Evolutionary conservation across 768 basidiomycete genomes (phyloP).

Genomic region (Tulasnella sp.): DNA sequence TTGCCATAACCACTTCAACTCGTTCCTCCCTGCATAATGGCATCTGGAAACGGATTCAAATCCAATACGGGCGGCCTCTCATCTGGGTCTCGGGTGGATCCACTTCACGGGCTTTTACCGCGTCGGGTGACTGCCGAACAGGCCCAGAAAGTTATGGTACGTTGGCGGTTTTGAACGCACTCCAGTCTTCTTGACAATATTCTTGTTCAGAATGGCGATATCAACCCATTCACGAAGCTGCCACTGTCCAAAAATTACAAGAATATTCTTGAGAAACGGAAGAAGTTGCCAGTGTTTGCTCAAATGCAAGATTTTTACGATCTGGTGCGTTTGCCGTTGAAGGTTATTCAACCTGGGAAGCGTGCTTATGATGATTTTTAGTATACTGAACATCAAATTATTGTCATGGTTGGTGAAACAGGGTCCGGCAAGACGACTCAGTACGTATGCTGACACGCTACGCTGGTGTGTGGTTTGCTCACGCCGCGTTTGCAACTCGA

Average conservation of each 20-base stretch:
- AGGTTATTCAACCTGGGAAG: too few species aligned
- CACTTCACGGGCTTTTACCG: slow-evolving; percentile 62
- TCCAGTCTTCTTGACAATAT: too few species aligned
- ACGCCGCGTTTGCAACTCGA: slow-evolving; percentile 22
- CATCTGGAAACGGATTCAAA: too few species aligned
- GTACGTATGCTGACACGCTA: slow-evolving; percentile 33
- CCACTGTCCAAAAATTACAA: slow-evolving; percentile 69
- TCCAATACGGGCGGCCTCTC: too few species aligned
- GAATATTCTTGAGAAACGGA: slow-evolving; percentile 74
- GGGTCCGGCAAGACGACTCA: slow-evolving; percentile 95
- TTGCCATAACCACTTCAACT: too few species aligned
- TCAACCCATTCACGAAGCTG: slow-evolving; percentile 79
- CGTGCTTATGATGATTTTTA: slow-evolving; percentile 28
- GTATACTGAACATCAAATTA: slow-evolving; percentile 72
- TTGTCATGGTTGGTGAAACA: slow-evolving; percentile 87
- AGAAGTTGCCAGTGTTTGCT: slow-evolving; percentile 78
- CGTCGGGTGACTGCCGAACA: slow-evolving; percentile 53
- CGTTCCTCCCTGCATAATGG: too few species aligned
- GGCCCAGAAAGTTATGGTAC: slow-evolving; percentile 58
- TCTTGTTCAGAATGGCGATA: too few species aligned
- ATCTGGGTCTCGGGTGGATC: too few species aligned
- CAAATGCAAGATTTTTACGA: slow-evolving; percentile 90
- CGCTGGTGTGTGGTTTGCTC: background rate
- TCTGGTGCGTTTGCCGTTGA: slow-evolving; percentile 77
- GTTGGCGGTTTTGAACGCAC: too few species aligned